phyloP scores from a whole-genome alignment of 139 green algal species.

The Chlorella sorokiniana region DNA sequence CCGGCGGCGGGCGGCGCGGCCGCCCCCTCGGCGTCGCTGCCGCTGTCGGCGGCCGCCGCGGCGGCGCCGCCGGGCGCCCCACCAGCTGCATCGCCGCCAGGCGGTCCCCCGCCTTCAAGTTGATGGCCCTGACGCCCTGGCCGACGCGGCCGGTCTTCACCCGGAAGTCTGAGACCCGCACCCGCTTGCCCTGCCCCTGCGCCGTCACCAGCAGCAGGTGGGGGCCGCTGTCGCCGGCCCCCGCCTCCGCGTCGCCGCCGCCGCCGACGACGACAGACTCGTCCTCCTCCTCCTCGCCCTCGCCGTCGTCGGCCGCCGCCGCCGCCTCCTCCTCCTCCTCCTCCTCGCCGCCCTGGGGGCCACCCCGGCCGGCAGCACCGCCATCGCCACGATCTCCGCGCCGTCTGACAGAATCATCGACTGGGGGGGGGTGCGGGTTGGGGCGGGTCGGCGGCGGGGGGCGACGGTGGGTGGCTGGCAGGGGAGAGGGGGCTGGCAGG shows the following conservation, averaged over 20 bases:
- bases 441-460: no score
- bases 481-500: no score
- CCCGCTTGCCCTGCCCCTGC: conserved; percentile 46
- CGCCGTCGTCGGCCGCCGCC: not conserved
- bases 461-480: no score
- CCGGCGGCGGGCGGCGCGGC: not conserved
- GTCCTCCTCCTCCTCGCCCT: not conserved
- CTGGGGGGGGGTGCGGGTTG: no score
- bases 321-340: not conserved
- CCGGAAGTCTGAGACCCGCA: conserved; percentile 47
- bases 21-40: not conserved
- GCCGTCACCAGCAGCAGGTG: conserved; percentile 39
- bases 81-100: conserved; percentile 53
- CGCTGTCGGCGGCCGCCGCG: not conserved
- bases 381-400: conserved; percentile 16
- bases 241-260: no score
- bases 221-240: no score
- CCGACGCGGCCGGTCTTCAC: conserved; percentile 32
- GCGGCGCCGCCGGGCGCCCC: not conserved
- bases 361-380: conserved; percentile 1
- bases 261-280: not conserved
- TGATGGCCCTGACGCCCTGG: conserved; percentile 35
- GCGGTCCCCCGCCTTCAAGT: conserved; percentile 43
- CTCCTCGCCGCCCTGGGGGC: not conserved
- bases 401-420: conserved; percentile 1